Conservation (phyloP, 2,329 filamentous ascomycete species). For the Fusarium circinatum region DNA sequence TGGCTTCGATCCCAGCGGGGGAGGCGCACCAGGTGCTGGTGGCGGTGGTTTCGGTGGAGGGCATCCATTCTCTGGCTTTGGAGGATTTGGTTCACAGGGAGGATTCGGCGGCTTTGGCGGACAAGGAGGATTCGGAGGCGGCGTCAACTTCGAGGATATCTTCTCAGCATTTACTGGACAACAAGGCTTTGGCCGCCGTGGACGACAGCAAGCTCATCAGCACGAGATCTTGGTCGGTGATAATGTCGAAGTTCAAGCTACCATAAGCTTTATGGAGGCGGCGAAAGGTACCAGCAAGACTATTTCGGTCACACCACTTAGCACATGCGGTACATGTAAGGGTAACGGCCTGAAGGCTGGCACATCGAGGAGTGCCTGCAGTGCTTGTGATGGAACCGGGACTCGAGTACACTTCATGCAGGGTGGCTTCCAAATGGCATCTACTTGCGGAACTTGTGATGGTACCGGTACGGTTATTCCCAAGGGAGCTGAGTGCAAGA, state of each 20-base stretch:
- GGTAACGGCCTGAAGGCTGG: slow-evolving; percentile 89
- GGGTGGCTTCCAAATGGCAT: slow-evolving; percentile 95
- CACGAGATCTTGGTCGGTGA: slow-evolving; percentile 90
- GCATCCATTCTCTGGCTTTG: slow-evolving; percentile 70
- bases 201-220: slow-evolving; percentile 70
- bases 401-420: slow-evolving; percentile 88
- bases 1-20: slow-evolving; percentile 81
- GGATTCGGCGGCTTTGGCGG: slow-evolving; percentile 39
- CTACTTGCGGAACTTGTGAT: slow-evolving; percentile 83
- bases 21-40: slow-evolving; percentile 65
- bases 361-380: slow-evolving; percentile 77
- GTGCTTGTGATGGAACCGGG: slow-evolving; percentile 85
- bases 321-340: slow-evolving; percentile 82
- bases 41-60: slow-evolving; percentile 72
- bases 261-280: slow-evolving; percentile 94
- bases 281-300: slow-evolving; percentile 91
- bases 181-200: slow-evolving; percentile 61
- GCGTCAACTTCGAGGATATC: slow-evolving; percentile 96
- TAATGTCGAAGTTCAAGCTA: slow-evolving; percentile 93
- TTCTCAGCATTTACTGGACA: slow-evolving; percentile 84
- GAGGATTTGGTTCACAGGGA: slow-evolving; percentile 35
- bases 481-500: slow-evolving; percentile 80
- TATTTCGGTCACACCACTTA: slow-evolving; percentile 85
- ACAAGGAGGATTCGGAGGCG: slow-evolving; percentile 77
- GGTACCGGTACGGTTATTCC: slow-evolving; percentile 82